A percentile compares a stretch with the other conserved stretches of the same genome.
Evolutionary conservation across 2,329 filamentous ascomycete genomes (phyloP).

Genomic region (Diaporthe amygdali): DNA sequence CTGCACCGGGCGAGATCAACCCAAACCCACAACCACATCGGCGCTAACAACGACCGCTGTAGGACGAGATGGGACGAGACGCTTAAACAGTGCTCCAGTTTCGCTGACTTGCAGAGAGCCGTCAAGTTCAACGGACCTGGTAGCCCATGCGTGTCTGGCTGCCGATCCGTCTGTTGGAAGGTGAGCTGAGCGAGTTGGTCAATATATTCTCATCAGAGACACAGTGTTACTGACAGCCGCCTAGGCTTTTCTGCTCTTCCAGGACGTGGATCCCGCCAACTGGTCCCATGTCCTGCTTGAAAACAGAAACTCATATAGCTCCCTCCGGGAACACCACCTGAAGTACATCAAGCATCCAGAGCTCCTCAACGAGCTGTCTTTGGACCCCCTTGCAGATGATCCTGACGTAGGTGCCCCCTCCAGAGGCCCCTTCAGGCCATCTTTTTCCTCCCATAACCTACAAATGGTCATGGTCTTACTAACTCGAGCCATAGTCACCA

Average conservation of each 20-base stretch:
- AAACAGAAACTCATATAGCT: constrained; percentile 75
- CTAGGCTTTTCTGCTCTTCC: constrained; percentile 82
- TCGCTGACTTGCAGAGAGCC: constrained; percentile 68
- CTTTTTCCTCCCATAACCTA: not conserved
- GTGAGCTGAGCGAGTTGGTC: not conserved
- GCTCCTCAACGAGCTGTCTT: constrained; percentile 70
- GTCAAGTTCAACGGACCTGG: constrained; percentile 63
- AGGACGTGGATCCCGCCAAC: constrained; percentile 64
- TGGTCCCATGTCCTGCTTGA: constrained; percentile 74
- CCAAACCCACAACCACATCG: not conserved
- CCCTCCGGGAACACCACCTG: constrained; percentile 75
- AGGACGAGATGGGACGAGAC: constrained; percentile 74
- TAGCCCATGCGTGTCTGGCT: constrained; percentile 72
- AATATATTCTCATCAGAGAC: not conserved
- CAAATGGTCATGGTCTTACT: constrained; percentile 2
- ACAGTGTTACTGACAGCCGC: constrained; percentile 23
- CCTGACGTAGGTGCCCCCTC: constrained; percentile 48
- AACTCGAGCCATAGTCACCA: constrained; percentile 69
- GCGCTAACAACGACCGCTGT: not conserved
- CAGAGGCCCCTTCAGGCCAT: not conserved
- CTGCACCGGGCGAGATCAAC: not conserved
- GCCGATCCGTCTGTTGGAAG: constrained; percentile 94
- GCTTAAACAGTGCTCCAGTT: constrained; percentile 59
- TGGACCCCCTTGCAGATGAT: constrained; percentile 89
- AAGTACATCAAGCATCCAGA: constrained; percentile 86